Evolutionary conservation across 768 basidiomycete genomes (phyloP).

Genomic region (Leucocoprinus leucothites): DNA sequence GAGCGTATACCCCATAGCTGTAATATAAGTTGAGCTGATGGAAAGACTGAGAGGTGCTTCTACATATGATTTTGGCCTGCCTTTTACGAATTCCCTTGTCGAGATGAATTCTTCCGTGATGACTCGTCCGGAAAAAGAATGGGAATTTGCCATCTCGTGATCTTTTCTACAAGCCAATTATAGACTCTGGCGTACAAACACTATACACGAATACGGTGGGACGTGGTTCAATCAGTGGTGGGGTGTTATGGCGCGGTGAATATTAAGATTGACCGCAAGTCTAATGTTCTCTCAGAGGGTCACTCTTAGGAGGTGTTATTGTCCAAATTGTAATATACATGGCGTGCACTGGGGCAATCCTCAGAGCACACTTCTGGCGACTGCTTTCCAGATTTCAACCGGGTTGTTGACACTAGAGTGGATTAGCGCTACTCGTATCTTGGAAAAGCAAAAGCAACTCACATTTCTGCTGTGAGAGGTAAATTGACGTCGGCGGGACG

Average conservation of each 20-base stretch:
- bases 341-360: no score
- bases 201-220: not conserved
- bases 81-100: not conserved
- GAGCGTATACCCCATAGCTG: constrained; percentile 86
- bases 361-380: constrained; percentile 29
- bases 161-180: not conserved
- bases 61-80: not conserved
- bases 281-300: no score
- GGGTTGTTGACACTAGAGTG: constrained; percentile 52
- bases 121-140: constrained; percentile 1
- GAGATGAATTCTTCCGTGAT: constrained; percentile 4
- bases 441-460: constrained; percentile 21
- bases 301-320: no score
- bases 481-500: constrained; percentile 53
- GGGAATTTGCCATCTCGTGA: not conserved
- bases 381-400: constrained; percentile 50
- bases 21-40: not conserved
- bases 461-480: constrained; percentile 48
- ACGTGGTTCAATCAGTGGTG: not conserved
- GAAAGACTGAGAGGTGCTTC: not conserved
- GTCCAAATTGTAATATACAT: no score
- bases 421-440: not conserved
- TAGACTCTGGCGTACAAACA: no score
- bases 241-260: not conserved
- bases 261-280: no score